These are phyloP conservation scores for Colletotrichum spinosum DNA, from an alignment of 2,329 filamentous ascomycete genomes.

Conservation along the genomic window DNA sequence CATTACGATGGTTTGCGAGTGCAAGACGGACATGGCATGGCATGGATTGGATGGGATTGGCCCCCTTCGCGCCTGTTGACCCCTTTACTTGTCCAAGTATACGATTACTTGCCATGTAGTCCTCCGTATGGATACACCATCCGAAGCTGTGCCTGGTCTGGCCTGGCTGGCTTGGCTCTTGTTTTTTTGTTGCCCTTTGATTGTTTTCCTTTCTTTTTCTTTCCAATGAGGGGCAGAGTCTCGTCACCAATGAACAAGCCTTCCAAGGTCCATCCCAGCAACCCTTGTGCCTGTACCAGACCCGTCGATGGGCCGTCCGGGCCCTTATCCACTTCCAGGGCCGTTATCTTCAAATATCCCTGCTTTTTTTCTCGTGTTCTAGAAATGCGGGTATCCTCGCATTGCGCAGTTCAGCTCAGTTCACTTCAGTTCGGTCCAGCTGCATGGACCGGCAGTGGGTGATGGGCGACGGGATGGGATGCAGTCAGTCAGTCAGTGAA, in stretches of 20 bases:
- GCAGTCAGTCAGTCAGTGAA: too few relatives aligned
- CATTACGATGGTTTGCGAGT: too few relatives aligned
- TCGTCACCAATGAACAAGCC: conserved; percentile 2
- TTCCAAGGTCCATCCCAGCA: not conserved
- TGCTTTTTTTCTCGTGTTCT: conserved; percentile 37
- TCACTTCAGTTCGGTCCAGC: too few relatives aligned
- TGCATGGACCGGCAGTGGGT: too few relatives aligned
- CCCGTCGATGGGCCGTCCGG: conserved; percentile 15
- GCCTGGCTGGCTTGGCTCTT: conserved; percentile 9
- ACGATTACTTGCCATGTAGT: not conserved
- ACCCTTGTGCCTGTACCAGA: not conserved
- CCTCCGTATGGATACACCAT: not conserved
- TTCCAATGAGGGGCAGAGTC: conserved; percentile 2
- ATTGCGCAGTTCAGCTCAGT: not conserved
- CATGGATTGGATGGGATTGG: not conserved
- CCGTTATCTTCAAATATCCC: conserved; percentile 32
- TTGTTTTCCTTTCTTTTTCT: conserved; percentile 3
- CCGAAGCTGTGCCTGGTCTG: too few relatives aligned
- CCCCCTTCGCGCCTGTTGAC: conserved; percentile 20
- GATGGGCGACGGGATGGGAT: conserved; percentile 2
- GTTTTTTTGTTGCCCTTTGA: conserved; percentile 1
- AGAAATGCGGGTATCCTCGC: conserved; percentile 22
- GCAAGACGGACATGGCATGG: too few relatives aligned
- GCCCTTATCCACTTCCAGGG: conserved; percentile 21
- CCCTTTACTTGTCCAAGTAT: not conserved